Evolutionary conservation across 2,329 filamentous ascomycete species (phyloP), one percentile per base, ranked within the genome.

Genomic region (Ophiocordyceps camponoti-saundersi): DNA sequence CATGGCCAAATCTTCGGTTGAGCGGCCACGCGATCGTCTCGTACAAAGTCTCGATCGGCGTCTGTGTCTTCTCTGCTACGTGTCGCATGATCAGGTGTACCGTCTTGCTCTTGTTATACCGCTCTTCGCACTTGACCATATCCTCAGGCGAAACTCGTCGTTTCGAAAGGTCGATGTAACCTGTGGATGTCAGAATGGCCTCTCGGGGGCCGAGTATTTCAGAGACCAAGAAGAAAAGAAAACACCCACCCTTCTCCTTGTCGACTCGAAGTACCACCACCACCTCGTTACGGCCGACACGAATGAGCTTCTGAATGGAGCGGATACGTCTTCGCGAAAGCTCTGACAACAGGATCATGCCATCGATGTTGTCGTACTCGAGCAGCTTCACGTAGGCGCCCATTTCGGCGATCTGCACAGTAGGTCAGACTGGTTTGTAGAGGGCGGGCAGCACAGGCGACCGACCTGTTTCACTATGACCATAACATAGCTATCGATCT

Each of bases 71-170:
- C 72, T 98, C 89, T 55, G 92, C 90, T 52, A 98, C 92, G 66
- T 98, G 92, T 65, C 90, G 83, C 85, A 98, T 90, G 67, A 98
- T 95, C 47, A 87, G 93, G 69, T 98, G 92, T 40, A 96, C 92
- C 74, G 95, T 93, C 75, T 98, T 98, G 73, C 87, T 86, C 81
- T 98, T 98, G 79, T 98, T 98, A 77, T 95, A 98, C 57, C 92
- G 80, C 72, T 98, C 92, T 65, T 98, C 92, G 65, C 93, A 98
- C 72, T 95, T 95, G 57, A 95, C 75, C 53, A 96, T 92, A 71
- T 98, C 92, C 65, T 98, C 92, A 42, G 92, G 85, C 42, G 89
- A 95, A 50, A 98, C 92, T 71, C 92, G 84, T 62, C 92, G 89
- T 75, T 98, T 98, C 52, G 88, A 95, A 63, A 98, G 72, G 82